Conservation (phyloP, 2,329 filamentous ascomycete genomes). For the Epichloe hybrida region DNA sequence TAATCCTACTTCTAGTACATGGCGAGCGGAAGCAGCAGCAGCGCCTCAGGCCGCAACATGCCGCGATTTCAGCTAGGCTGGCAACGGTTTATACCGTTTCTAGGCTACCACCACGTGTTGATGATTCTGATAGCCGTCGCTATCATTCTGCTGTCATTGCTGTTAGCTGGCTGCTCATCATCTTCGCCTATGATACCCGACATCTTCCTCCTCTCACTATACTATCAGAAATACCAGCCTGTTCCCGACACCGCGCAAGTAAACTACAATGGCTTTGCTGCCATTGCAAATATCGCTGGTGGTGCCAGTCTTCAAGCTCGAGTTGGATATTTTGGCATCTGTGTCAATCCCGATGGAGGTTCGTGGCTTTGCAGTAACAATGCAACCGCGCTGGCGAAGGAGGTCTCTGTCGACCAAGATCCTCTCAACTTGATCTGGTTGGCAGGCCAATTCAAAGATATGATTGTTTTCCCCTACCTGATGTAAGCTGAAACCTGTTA, state of each 20-base stretch:
- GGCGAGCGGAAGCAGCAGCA: conserved; percentile 12
- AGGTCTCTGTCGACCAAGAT: conserved; percentile 83
- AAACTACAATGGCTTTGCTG: conserved; percentile 72
- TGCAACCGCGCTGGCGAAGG: conserved; percentile 79
- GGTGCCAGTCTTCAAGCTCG: conserved; percentile 73
- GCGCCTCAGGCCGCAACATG: conserved; percentile 13
- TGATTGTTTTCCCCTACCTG: conserved; percentile 94
- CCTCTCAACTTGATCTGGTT: conserved; percentile 96
- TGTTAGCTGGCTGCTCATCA: conserved; percentile 91
- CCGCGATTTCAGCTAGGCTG: conserved; percentile 33
- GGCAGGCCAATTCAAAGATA: conserved; percentile 92
- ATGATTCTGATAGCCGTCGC: conserved; percentile 93
- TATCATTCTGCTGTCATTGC: conserved; percentile 83
- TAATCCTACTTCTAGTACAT: background rate
- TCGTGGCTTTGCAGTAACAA: conserved; percentile 95
- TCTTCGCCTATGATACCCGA: conserved; percentile 88
- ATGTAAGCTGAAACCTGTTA: conserved; percentile 45
- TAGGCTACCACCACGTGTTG: conserved; percentile 72
- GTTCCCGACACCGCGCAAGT: conserved; percentile 77
- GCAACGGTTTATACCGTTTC: conserved; percentile 54
- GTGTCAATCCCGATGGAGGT: conserved; percentile 80
- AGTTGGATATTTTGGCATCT: conserved; percentile 97
- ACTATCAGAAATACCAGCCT: conserved; percentile 80
- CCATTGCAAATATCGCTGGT: conserved; percentile 83
- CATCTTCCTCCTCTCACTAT: conserved; percentile 97